phyloP scores from a whole-genome alignment of 75 land plant species.

The Cunninghamia lanceolata region DNA sequence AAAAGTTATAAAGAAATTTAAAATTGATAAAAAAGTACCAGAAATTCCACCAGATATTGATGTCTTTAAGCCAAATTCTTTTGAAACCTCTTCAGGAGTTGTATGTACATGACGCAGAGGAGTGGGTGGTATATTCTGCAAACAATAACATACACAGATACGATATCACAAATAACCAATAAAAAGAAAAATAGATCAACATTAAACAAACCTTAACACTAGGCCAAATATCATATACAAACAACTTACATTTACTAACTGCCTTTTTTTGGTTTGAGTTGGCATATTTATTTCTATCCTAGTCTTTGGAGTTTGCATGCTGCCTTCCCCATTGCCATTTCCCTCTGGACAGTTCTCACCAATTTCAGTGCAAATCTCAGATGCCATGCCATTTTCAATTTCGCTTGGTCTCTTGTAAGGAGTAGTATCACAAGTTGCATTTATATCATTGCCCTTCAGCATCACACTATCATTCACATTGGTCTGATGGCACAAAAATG shows the following conservation, averaged over 20 bases:
- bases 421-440: not conserved
- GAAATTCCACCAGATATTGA: conserved; percentile 18
- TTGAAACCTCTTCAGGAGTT: conserved; percentile 14
- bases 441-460: not conserved
- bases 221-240: not conserved
- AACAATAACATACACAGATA: not conserved
- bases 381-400: not conserved
- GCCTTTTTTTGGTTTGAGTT: not conserved
- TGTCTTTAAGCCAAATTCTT: conserved; percentile 22
- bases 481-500: not conserved
- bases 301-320: not conserved
- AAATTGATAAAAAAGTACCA: not conserved
- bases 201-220: not conserved
- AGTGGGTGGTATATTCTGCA: conserved; percentile 4
- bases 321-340: not conserved
- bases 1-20: not conserved
- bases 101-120: conserved; percentile 5
- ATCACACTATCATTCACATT: not conserved
- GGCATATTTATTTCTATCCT: not conserved
- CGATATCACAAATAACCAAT: not conserved
- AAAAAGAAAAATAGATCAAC: not conserved
- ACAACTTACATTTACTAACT: not conserved
- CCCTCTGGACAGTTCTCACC: not conserved
- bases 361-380: not conserved
- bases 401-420: not conserved